Evolutionary conservation across 345 rosid genomes (phyloP), one percentile per base, ranked within the genome.

Genomic region (Heritiera fomes): DNA sequence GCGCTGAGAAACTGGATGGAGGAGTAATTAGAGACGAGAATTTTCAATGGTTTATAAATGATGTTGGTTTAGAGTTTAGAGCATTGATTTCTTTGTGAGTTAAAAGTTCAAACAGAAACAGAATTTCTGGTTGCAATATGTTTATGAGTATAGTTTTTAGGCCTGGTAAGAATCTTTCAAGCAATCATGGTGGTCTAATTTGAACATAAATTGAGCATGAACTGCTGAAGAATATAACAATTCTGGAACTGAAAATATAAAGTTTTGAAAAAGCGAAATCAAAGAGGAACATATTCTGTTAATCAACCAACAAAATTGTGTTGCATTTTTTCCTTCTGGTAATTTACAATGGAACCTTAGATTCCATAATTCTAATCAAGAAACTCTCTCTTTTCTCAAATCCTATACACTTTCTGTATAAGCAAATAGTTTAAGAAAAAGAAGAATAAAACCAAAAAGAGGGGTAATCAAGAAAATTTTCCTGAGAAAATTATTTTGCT

Each of bases 241-340:
- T 2, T 18, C 34, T 41, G 30, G 50, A 43, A 66, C 1, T 45
- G 28, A 43, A 41, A 45, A 0, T 23, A 5, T 7, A 11, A 46
- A 67, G 15, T 15, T 71, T 8, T 17, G 75, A 71, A 15, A 71
- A 49, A 52, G 30, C 17, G 2, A 30, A 18, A 8, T 10, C 28
- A 23, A 23, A 15, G 15, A 43, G 15, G 72, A 68, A 5, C 56
- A 47, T 63, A 69, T 14, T 52, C 61, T 52, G 62, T 71, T 34
- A 53, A 71, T 9, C 30, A 34, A 53, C 63, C 47, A 73, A 55
- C 76, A 73, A 73, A 73, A 73, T 55, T 73, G 63, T 32, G 63
- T 73, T 53, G 55, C 55, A 73, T 18, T n/a, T 73, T 56, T n/a
- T 47, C 10, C 10, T 73, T 73, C 6, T 55, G 62, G 63, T 73